Percentiles rank a stretch among this genome's conserved stretches.
phyloP scores from a whole-genome alignment of 495 filamentous ascomycete species.

The Tuber brumale region DNA sequence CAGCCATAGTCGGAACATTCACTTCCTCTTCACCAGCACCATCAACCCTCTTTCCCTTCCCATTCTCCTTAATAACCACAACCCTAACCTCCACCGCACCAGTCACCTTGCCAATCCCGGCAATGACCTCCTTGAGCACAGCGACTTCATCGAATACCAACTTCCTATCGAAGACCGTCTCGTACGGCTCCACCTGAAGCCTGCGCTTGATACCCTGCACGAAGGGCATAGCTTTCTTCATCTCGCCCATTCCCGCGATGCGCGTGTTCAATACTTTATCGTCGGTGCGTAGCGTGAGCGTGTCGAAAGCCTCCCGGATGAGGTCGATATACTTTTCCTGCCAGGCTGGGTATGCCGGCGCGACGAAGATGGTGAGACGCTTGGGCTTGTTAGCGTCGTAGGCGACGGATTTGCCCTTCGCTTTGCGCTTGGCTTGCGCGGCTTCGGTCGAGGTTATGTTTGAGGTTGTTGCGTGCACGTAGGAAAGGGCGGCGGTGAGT shows the following conservation, averaged over 20 bases:
- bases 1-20: slow-evolving; percentile 53
- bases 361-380: slow-evolving; percentile 79
- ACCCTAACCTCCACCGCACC: slow-evolving; percentile 59
- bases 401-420: slow-evolving; percentile 71
- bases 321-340: slow-evolving; percentile 86
- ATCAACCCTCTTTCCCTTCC: slow-evolving; percentile 55
- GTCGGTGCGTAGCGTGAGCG: slow-evolving; percentile 53
- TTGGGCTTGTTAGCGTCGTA: slow-evolving; percentile 90
- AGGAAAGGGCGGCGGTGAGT: slow-evolving; percentile 70
- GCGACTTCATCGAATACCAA: slow-evolving; percentile 78
- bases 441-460: slow-evolving; percentile 84
- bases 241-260: slow-evolving; percentile 73
- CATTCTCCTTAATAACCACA: slow-evolving; percentile 61
- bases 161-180: slow-evolving; percentile 69
- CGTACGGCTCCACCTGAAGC: slow-evolving; percentile 55
- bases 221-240: slow-evolving; percentile 98
- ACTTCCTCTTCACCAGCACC: slow-evolving; percentile 51
- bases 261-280: slow-evolving; percentile 72
- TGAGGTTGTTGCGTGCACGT: slow-evolving; percentile 66
- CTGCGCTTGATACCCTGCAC: slow-evolving; percentile 79
- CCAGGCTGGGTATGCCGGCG: slow-evolving; percentile 74
- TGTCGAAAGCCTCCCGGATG: slow-evolving; percentile 59
- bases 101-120: slow-evolving; percentile 57
- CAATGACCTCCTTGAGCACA: slow-evolving; percentile 56
- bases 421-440: slow-evolving; percentile 69